Evolutionary conservation across 176 grass and related monocot genomes (phyloP), one percentile per base, ranked within the genome.

Genomic region (Musa itinerans): DNA sequence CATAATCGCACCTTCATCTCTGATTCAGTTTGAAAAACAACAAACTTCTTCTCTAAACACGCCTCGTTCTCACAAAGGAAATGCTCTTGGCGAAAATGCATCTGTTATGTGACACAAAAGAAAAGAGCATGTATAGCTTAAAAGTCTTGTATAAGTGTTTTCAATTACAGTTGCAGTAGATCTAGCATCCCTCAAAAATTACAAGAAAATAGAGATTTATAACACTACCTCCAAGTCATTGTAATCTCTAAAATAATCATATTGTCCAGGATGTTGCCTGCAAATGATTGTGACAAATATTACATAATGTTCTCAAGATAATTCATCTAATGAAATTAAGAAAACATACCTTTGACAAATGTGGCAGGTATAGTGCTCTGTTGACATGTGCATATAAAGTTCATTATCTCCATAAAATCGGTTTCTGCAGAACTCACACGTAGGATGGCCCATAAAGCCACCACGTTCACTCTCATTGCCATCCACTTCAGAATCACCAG

Each of bases 341-440:
- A 65, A 50, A 81, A 2, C 55, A 81, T 94, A 99, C 95, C 84
- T 89, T 75, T 87, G 88, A 63, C 95, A 99, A 76, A 99, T 92
- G 69, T 92, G 86, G 66, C 95, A 99, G 14, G 88, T 81, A 79
- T 87, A 94, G 84, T 99, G 95, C 51, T 94, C 95, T 58, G 82
- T 85, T 25, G 78, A 79, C 90, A 92, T 99, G 52, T 94, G 95
- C 19, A 57, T 66, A 81, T 94, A 99, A 63, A 99, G 88, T 76
- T 99, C 95, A 79, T 99, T 99, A 53, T 99, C 95, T 73, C 95
- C 95, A 87, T 99, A 99, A 83, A 99, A 89, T 17, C 86, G 68
- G n/a, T 67, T 79, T 80, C 74, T 99, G 81, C 95, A 99, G 50
- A 83, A 99, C 61, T 94, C 86, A 50, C 95, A 99, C 76, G 77